Conservation (phyloP, 2,329 filamentous ascomycete genomes). For the Chaetomiaceae sp. region DNA sequence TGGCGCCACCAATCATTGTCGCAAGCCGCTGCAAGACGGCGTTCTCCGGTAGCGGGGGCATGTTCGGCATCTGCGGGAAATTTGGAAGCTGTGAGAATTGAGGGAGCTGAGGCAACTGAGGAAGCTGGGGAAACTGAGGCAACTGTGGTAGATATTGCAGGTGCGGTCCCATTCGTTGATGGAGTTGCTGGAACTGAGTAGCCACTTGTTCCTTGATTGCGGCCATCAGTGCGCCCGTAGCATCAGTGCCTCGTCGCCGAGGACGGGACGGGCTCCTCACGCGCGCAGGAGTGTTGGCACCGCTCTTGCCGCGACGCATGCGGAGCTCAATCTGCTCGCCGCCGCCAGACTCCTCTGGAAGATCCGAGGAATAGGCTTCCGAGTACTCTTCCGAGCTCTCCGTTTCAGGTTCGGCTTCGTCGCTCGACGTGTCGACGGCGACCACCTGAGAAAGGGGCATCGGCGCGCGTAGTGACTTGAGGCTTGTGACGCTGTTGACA, state of each 20-base stretch:
- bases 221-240: constrained; percentile 46
- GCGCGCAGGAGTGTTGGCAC: constrained; percentile 21
- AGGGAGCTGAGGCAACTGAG: constrained; percentile 62
- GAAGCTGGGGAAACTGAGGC: constrained; percentile 53
- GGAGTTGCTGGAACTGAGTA: constrained; percentile 70
- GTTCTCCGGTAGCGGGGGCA: constrained; percentile 63
- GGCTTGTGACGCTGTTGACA: constrained; percentile 55
- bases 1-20: constrained; percentile 42
- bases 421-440: constrained; percentile 39
- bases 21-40: constrained; percentile 46
- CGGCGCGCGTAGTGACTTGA: constrained; percentile 63
- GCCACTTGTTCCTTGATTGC: constrained; percentile 71
- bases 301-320: constrained; percentile 33
- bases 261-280: constrained; percentile 23
- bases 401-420: constrained; percentile 39
- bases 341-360: constrained; percentile 29
- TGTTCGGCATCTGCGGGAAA: constrained; percentile 60
- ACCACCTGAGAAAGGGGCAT: constrained; percentile 38
- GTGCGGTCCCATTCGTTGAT: constrained; percentile 22
- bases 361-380: constrained; percentile 36
- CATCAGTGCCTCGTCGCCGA: constrained; percentile 29
- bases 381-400: constrained; percentile 44
- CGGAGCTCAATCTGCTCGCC: constrained; percentile 39
- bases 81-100: constrained; percentile 58
- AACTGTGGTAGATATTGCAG: constrained; percentile 22